Percentiles rank a stretch among this genome's conserved stretches.
These are phyloP conservation scores for Setaria viridis DNA, from an alignment of 202 grass and related monocot species.

Conservation along the genomic window DNA sequence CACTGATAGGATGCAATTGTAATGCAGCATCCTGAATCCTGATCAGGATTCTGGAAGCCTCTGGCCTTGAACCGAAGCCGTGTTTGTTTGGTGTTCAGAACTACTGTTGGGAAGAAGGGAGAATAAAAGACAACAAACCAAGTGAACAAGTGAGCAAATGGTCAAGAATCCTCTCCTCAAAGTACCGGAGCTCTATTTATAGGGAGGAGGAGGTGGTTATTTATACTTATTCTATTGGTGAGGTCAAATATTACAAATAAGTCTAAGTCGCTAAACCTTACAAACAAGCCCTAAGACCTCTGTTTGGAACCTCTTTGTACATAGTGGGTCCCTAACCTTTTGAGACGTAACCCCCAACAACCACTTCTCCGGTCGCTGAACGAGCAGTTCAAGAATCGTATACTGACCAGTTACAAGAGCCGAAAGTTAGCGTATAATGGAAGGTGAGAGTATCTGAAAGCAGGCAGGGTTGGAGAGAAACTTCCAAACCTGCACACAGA, in stretches of 20 bases:
- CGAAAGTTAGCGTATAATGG: conserved; percentile 7
- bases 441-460: conserved; percentile 40
- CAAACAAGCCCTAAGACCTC: too few species aligned
- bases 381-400: conserved; percentile 33
- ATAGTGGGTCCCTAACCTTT: too few species aligned
- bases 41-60: conserved; percentile 42
- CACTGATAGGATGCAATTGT: neutral
- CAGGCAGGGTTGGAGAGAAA: conserved; percentile 7
- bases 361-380: conserved; percentile 15
- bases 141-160: too few species aligned
- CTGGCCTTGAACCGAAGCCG: neutral
- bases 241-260: too few species aligned
- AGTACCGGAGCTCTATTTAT: too few species aligned
- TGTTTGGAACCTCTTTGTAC: too few species aligned
- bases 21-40: neutral
- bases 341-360: too few species aligned
- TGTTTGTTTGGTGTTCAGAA: conserved; percentile 32
- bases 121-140: too few species aligned
- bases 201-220: too few species aligned
- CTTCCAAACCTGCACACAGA: conserved; percentile 1
- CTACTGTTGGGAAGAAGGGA: neutral
- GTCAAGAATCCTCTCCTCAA: too few species aligned
- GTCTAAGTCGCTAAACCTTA: too few species aligned
- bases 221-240: too few species aligned
- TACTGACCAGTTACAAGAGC: neutral